phyloP scores from a whole-genome alignment of 768 basidiomycete genomes.

The Pulveroboletus frians region DNA sequence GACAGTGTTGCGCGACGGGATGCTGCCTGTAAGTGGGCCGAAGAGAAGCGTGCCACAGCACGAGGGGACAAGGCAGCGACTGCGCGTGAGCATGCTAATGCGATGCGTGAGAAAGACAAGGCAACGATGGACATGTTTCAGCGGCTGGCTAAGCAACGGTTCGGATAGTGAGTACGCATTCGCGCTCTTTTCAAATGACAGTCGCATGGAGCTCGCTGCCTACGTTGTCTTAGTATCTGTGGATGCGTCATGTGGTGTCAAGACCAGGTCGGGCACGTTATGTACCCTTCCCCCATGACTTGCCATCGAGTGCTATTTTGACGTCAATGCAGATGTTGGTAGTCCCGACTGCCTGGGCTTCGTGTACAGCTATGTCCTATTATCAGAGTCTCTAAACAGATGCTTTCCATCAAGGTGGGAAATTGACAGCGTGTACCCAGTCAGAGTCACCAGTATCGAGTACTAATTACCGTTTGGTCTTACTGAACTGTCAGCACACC shows the following conservation, averaged over 20 bases:
- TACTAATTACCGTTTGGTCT: background rate
- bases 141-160: conserved; percentile 82
- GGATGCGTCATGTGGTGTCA: background rate
- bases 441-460: background rate
- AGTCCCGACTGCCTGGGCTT: too few relatives aligned
- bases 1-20: conserved; percentile 70
- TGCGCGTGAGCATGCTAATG: conserved; percentile 56
- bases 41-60: conserved; percentile 40
- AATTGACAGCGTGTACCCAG: background rate
- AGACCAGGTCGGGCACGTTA: background rate
- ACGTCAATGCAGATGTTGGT: too few relatives aligned
- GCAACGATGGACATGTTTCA: conserved; percentile 98
- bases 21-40: conserved; percentile 57
- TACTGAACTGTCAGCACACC: background rate
- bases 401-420: background rate
- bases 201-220: background rate
- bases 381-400: too few relatives aligned
- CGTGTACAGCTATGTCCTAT: too few relatives aligned
- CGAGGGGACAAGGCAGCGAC: conserved; percentile 49
- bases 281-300: background rate
- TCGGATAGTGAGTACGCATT: conserved; percentile 27
- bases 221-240: background rate
- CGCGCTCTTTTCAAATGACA: background rate
- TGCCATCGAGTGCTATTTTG: too few relatives aligned
- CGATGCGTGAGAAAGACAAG: conserved; percentile 74